Evolutionary conservation across 208 protist species (phyloP).

Genomic region (Trichomonas vaginalis): DNA sequence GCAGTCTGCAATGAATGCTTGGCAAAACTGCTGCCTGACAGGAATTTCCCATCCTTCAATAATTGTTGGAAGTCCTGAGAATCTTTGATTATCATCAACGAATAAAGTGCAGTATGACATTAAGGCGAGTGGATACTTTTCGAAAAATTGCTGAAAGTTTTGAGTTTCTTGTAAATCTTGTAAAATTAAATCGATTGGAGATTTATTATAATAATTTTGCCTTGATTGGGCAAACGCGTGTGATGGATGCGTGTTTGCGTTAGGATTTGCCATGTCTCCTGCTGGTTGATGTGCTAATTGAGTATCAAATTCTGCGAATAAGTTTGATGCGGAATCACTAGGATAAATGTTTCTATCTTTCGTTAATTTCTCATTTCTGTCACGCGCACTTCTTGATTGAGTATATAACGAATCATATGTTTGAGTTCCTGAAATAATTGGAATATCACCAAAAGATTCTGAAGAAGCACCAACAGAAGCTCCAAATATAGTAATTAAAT

Average conservation of each 20-base stretch:
- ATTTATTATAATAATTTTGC: background rate
- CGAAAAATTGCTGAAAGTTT: background rate
- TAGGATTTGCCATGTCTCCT: background rate
- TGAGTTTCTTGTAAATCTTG: background rate
- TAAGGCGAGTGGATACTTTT: background rate
- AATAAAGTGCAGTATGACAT: background rate
- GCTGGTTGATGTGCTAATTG: background rate
- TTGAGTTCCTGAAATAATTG: background rate
- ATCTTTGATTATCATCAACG: background rate
- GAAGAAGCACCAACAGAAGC: background rate
- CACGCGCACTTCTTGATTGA: background rate
- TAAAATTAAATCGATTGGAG: background rate
- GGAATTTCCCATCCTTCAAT: background rate
- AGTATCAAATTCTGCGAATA: background rate
- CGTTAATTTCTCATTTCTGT: background rate
- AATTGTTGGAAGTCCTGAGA: background rate
- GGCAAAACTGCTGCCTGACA: background rate
- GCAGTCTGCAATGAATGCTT: background rate
- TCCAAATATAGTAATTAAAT: background rate
- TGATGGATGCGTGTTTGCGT: background rate
- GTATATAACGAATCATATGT: background rate
- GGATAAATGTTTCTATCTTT: background rate
- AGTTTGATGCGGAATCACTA: background rate
- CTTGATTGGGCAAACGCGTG: constrained; percentile 3
- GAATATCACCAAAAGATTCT: background rate